Evolutionary conservation across 2,329 filamentous ascomycete genomes (phyloP), one percentile per base, ranked within the genome.

Genomic region (Emericellopsis atlantica): DNA sequence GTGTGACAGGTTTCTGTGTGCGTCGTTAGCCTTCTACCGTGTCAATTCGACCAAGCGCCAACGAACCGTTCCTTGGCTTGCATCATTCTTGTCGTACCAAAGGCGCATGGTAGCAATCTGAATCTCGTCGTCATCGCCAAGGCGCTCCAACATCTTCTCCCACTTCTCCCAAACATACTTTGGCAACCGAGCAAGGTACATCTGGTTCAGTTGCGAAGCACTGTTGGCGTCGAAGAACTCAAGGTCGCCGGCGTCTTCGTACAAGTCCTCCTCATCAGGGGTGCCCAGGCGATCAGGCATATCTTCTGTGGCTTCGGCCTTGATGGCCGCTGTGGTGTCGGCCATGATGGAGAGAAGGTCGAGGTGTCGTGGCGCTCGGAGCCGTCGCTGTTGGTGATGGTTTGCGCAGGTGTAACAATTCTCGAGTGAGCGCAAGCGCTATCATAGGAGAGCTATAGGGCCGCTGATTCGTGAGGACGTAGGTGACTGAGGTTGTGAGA

Each of bases 71-170:
- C 18, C 18, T 16, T 21, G 32, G 32, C 18, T 35, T 21, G n/a
- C 32, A 21, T 35, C 32, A 15, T 71, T 73, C 35, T 55, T 55
- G 46, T 73, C 69, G 42, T 58, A 64, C 70, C 72, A 78, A 46
- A 70, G 72, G 41, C 75, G 68, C 53, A 94, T 69, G 24, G 78
- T 90, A 36, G 87, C 87, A 47, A 94, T 76, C 56, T 83, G 74
- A 47, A 94, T 83, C 61, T 89, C 83, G 43, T 82, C 81, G 49
- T 93, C 81, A 46, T 90, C 84, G 51, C 85, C 81, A 12, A 93
- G 62, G 49, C 79, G 71, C 38, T 64, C 60, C 10, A 52, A 52
- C 34, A 63, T 48, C 52, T 65, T 61, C 43, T 67, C 62, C 84
- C 88, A 93, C 36, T 80, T 74, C 49, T 90, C 76, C 79, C 86